phyloP scores from a whole-genome alignment of 441 rosid species.

The Mallotus japonicus region DNA sequence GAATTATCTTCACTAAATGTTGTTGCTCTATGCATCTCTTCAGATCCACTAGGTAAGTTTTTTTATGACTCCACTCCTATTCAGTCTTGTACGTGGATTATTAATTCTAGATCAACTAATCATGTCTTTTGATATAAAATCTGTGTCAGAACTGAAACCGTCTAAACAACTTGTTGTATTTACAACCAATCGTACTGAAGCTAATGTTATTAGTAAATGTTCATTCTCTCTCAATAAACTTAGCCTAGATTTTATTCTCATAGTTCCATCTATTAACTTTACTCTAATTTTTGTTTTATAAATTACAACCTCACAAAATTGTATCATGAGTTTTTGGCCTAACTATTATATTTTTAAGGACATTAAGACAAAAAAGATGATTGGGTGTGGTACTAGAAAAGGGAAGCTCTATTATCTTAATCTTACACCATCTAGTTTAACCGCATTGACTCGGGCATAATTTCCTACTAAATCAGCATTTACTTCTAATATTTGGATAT shows the following conservation, averaged over 20 bases:
- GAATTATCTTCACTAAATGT: not conserved
- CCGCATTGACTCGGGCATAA: not conserved
- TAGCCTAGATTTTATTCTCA: not conserved
- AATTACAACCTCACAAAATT: not conserved
- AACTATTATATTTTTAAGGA: conserved; percentile 4
- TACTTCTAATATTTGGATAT: not conserved
- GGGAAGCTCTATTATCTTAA: conserved; percentile 15
- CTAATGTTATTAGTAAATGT: not conserved
- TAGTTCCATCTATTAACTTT: not conserved
- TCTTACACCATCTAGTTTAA: not conserved
- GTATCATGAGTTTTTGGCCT: conserved; percentile 5
- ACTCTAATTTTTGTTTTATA: conserved; percentile 2
- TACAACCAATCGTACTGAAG: not conserved
- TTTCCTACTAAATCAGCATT: not conserved
- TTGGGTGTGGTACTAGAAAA: conserved; percentile 11
- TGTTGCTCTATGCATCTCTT: not conserved
- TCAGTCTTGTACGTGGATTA: conserved; percentile 5
- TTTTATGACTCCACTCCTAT: not conserved
- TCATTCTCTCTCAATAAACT: not conserved
- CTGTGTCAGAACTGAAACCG: not conserved
- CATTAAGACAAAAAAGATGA: not conserved
- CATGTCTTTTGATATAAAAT: conserved; percentile 2
- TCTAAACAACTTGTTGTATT: not conserved
- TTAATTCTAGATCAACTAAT: conserved; percentile 17
- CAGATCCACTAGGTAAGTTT: not conserved